These are phyloP conservation scores for Tetraselmis striata DNA, from an alignment of 139 green algal genomes.

Conservation along the genomic window DNA sequence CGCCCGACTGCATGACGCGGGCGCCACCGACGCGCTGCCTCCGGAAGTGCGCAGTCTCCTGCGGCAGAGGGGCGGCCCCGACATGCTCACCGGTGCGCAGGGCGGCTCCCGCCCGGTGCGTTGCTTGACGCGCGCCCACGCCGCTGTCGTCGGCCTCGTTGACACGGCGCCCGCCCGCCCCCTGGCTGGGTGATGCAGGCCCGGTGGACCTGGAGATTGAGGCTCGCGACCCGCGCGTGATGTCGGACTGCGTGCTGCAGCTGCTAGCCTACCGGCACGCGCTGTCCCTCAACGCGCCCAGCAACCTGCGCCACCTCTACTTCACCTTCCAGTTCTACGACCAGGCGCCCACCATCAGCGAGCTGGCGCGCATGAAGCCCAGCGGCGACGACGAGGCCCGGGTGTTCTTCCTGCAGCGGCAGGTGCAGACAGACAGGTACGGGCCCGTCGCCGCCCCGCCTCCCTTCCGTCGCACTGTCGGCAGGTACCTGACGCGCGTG, in stretches of 20 bases:
- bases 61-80: neutral
- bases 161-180: slow-evolving; percentile 7
- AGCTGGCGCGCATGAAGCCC: slow-evolving; percentile 9
- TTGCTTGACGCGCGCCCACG: too few species aligned
- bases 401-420: slow-evolving; percentile 20
- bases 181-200: slow-evolving; percentile 8
- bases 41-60: slow-evolving; percentile 1
- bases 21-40: slow-evolving; percentile 3
- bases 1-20: neutral
- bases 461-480: neutral
- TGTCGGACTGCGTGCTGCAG: slow-evolving; percentile 45
- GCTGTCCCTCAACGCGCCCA: slow-evolving; percentile 34
- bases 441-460: slow-evolving; percentile 10
- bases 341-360: slow-evolving; percentile 33
- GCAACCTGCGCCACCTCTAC: slow-evolving; percentile 40
- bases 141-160: neutral
- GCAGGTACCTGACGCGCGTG: neutral
- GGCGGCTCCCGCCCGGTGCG: too few species aligned
- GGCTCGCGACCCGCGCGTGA: slow-evolving; percentile 36
- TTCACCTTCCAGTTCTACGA: slow-evolving; percentile 64
- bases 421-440: slow-evolving; percentile 10
- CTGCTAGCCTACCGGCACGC: slow-evolving; percentile 36
- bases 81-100: neutral
- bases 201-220: slow-evolving; percentile 39
- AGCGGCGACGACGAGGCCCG: slow-evolving; percentile 2